Evolutionary conservation across 345 rosid genomes (phyloP), one percentile per base, ranked within the genome.

Genomic region (Laguncularia racemosa): DNA sequence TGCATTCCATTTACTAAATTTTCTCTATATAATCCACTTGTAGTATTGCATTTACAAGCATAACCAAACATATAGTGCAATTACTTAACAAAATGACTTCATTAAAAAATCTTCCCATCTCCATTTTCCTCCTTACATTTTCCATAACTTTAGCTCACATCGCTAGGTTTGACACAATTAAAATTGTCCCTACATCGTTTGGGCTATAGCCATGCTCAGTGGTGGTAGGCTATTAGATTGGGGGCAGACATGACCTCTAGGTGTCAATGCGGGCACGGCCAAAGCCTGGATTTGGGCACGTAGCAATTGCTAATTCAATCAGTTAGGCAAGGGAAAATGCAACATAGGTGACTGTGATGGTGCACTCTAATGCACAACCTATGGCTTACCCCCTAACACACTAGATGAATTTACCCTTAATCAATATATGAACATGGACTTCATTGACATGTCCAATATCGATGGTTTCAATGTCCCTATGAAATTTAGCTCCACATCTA

Each of bases 381-480:
- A 46, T 14, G 72, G 74, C 1, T 0, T 0, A 1, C 19, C 66
- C 11, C 74, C 72, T 0, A 73, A 66, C 63, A 74, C 72, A 5
- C 50, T 74, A 13, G 75, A 63, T 2, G 72, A 74, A 52, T 66
- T 44, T 50, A 69, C 69, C 1, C 63, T 70, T 1, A 74, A 70
- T 72, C 72, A 70, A 50, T 74, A 14, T 23, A 49, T 9, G 16
- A 62, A 59, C 59, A 0, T 40, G 56, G 75, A 74, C 57, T 74
- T 74, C 69, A 51, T 62, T 15, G 78, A 74, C 63, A 66, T 74
- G 3, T 74, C 75, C n/a, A 49, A 60, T 1, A 63, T 74, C 9
- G 72, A 70, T 0, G 72, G 75, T 12, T 74, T 74, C 54, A 74
- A 74, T 38, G 65, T 74, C 16, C 69, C 78, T 0, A 67, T 74